Base-by-base conservation (phyloP, 495 filamentous ascomycete species). In the Copromyces sp. region DNA sequence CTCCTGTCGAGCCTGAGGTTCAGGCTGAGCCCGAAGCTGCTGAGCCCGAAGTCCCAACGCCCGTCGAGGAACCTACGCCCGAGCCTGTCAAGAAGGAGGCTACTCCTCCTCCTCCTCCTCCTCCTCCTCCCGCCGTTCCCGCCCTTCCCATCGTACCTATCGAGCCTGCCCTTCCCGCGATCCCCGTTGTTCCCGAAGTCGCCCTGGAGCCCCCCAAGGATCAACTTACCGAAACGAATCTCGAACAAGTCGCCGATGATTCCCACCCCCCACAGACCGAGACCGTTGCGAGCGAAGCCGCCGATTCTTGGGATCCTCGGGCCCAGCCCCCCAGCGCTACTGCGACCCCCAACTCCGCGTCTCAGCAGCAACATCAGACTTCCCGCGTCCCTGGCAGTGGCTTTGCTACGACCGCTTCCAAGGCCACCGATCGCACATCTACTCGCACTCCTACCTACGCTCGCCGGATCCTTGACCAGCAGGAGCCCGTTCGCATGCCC, bases 401-500 rank as follows among this genome's bases (percentile, higher is more conserved):
- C 69, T 95, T 88, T 77, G 92, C 90, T 24, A 85, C 92, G 8
- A 90, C 88, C 61, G 92, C 93, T 12, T 84, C 90, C 76, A 96
- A 95, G 82, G 92, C 94, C 24, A 89, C 91, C 80, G 86, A 80
- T 73, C 82, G 82, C 44, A 75, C 85, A 39, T 74, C 86, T 61
- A 81, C 82, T 53, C 90, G 94, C 61, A 90, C 90, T 38, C 87
- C 93, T 39, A 92, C 90, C 76, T 92, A 90, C 77, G 90, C 94
- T 78, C 90, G 94, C 38, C 90, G 93, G 74, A 87, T 97, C 53
- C 86, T 96, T 76, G 94, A 98, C 74, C 95, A 99, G 78, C 94
- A 95, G 78, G 96, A 99, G 80, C 93, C 94, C 20, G 95, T 99
- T 42, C 92, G 97, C 69, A 98, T 99, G 95, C 95, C 95, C 39